A percentile compares a stretch with the other conserved stretches of the same genome.
Conservation (phyloP, 805 yeast species). For the Lachancea thermotolerans region DNA sequence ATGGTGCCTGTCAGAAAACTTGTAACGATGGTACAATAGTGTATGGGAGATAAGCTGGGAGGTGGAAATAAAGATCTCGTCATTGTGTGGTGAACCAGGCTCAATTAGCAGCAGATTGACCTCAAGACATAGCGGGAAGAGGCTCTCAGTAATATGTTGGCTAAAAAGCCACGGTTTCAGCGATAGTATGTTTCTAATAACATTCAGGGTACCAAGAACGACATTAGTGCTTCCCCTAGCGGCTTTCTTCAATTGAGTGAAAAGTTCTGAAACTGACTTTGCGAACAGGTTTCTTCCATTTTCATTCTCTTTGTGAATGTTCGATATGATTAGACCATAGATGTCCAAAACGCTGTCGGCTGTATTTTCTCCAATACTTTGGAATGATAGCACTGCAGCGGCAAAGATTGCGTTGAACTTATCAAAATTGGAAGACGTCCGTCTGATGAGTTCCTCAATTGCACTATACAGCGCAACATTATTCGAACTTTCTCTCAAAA, state of each 20-base stretch:
- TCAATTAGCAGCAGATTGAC: slow-evolving; percentile 5
- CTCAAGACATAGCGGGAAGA: slow-evolving; percentile 34
- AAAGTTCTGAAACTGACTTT: slow-evolving; percentile 29
- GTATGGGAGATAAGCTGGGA: slow-evolving; percentile 52
- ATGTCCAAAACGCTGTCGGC: slow-evolving; percentile 19
- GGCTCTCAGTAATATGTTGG: slow-evolving; percentile 59
- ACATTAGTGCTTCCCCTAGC: slow-evolving; percentile 5
- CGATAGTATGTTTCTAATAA: slow-evolving; percentile 39
- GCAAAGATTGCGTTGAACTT: slow-evolving; percentile 18
- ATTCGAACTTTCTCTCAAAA: slow-evolving; percentile 25
- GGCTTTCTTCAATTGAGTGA: slow-evolving; percentile 13
- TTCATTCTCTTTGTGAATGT: slow-evolving; percentile 19
- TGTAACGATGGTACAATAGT: slow-evolving; percentile 59
- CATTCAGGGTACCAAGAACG: slow-evolving; percentile 18
- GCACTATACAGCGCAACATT: slow-evolving; percentile 17
- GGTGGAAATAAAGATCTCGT: slow-evolving; percentile 33
- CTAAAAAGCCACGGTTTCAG: slow-evolving; percentile 51
- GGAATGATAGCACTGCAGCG: slow-evolving; percentile 11
- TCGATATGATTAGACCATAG: slow-evolving; percentile 12
- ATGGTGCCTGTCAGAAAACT: slow-evolving; percentile 69
- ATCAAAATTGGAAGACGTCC: slow-evolving; percentile 3
- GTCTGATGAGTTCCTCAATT: slow-evolving; percentile 12
- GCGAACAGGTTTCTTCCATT: slow-evolving; percentile 24
- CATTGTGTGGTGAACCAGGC: slow-evolving; percentile 9
- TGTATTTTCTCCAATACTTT: slow-evolving; percentile 3